A percentile compares a stretch with the other conserved stretches of the same genome.
phyloP scores from a whole-genome alignment of 2,329 filamentous ascomycete genomes.

The Talaromyces sp. region DNA sequence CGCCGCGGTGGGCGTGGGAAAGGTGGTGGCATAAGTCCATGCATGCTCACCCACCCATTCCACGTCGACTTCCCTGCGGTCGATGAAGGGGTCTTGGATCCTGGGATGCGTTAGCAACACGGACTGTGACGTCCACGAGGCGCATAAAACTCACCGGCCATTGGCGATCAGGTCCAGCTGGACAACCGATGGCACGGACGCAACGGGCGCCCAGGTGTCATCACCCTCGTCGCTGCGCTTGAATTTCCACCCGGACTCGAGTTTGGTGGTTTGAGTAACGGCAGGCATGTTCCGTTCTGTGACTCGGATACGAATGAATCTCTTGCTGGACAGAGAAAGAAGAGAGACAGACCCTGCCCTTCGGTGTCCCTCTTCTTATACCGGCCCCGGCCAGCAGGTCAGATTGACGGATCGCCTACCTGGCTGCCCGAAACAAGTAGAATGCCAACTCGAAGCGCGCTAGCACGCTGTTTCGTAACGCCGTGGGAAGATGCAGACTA shows the following conservation, averaged over 20 bases:
- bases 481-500: not conserved
- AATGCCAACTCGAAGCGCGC: too few species aligned
- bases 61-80: slow-evolving; percentile 22
- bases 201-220: slow-evolving; percentile 26
- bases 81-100: slow-evolving; percentile 26
- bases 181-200: slow-evolving; percentile 28
- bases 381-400: too few species aligned
- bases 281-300: not conserved
- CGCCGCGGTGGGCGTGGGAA: slow-evolving; percentile 42
- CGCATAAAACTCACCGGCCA: slow-evolving; percentile 23
- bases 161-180: slow-evolving; percentile 26
- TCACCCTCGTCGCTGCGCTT: slow-evolving; percentile 19
- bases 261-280: not conserved
- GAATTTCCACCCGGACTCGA: slow-evolving; percentile 32
- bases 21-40: slow-evolving; percentile 46
- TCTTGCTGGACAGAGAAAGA: not conserved
- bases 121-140: not conserved
- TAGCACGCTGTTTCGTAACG: not conserved
- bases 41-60: slow-evolving; percentile 28
- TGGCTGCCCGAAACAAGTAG: too few species aligned
- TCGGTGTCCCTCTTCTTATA: too few species aligned
- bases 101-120: slow-evolving; percentile 8
- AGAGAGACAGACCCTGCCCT: too few species aligned
- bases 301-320: not conserved
- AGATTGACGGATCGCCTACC: too few species aligned